These are phyloP conservation scores for Chrysanthemum seticuspe DNA, from an alignment of 129 eudicot genomes.

Conservation along the genomic window DNA sequence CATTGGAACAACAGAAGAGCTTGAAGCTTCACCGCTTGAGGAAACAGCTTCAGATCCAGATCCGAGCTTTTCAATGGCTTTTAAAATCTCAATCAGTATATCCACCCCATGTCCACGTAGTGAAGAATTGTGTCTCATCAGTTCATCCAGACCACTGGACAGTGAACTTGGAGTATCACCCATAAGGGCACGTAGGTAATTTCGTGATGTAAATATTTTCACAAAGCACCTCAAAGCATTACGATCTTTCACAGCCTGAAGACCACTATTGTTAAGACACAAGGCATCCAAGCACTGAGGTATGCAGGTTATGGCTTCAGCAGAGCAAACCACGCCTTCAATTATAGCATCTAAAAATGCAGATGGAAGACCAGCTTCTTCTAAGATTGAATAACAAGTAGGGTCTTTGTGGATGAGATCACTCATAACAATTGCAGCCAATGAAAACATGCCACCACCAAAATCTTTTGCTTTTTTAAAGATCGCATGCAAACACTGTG, in stretches of 20 bases:
- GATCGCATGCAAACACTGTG: slow-evolving; percentile 75
- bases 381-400: slow-evolving; percentile 80
- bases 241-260: slow-evolving; percentile 88
- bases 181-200: slow-evolving; percentile 74
- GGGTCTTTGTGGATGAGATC: slow-evolving; percentile 98
- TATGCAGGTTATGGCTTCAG: slow-evolving; percentile 95
- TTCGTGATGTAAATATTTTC: slow-evolving; percentile 79
- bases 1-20: slow-evolving; percentile 78
- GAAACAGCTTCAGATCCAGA: slow-evolving; percentile 54
- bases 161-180: slow-evolving; percentile 81
- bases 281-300: slow-evolving; percentile 98
- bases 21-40: slow-evolving; percentile 42
- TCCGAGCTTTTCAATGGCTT: slow-evolving; percentile 66
- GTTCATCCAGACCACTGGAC: slow-evolving; percentile 95
- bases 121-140: slow-evolving; percentile 91
- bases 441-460: slow-evolving; percentile 98
- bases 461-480: slow-evolving; percentile 85
- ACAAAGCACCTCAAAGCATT: slow-evolving; percentile 97
- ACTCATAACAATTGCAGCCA: slow-evolving; percentile 95
- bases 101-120: slow-evolving; percentile 93
- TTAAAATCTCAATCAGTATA: slow-evolving; percentile 83
- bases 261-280: slow-evolving; percentile 86
- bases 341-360: slow-evolving; percentile 93
- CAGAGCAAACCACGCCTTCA: slow-evolving; percentile 93
- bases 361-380: slow-evolving; percentile 92